Evolutionary conservation across 345 rosid genomes (phyloP).

Genomic region (Aegle marmelos): DNA sequence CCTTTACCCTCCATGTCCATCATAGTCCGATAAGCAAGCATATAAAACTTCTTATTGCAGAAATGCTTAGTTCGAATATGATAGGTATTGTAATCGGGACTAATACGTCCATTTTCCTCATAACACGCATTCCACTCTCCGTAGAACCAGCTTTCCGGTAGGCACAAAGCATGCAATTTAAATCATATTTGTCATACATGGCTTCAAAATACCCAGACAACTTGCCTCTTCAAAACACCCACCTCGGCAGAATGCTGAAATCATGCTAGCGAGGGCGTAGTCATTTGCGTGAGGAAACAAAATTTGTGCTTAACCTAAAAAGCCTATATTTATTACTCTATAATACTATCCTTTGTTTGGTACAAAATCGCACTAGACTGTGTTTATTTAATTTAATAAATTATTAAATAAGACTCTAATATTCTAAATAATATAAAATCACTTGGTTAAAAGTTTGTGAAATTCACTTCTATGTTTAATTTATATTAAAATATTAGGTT

Average conservation of each 20-base stretch:
- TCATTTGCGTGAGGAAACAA: constrained; percentile 56
- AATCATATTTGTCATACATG: constrained; percentile 62
- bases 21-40: constrained; percentile 79
- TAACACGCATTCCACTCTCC: constrained; percentile 72
- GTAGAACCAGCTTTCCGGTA: constrained; percentile 89
- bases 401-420: background rate
- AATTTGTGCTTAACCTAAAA: background rate
- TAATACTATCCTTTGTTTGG: no score
- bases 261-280: constrained; percentile 87
- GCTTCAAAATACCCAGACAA: constrained; percentile 71
- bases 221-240: constrained; percentile 81
- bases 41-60: constrained; percentile 68
- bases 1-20: background rate
- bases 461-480: no score
- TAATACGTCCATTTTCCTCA: constrained; percentile 88
- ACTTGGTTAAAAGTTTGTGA: no score
- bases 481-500: no score
- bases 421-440: no score
- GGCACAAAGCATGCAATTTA: constrained; percentile 82
- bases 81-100: constrained; percentile 70
- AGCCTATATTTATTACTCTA: no score
- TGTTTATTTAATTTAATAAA: background rate
- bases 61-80: constrained; percentile 79
- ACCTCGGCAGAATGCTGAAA: constrained; percentile 72
- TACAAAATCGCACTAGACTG: no score